Conservation (phyloP, 148 eudicot genomes). For the Heliosperma pusillum region DNA sequence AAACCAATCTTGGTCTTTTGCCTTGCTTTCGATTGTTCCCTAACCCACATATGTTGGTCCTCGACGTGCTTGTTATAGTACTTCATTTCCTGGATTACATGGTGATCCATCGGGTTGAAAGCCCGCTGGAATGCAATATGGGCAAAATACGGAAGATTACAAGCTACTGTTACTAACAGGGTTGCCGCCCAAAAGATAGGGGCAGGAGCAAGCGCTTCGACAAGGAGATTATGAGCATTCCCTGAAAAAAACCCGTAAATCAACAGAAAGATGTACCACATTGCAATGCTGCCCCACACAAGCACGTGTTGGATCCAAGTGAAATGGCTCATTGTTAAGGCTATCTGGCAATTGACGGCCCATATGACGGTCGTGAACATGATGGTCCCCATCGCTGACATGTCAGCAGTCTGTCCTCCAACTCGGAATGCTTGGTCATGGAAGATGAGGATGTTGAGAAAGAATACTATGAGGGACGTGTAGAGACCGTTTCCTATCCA, state of each 20-base stretch:
- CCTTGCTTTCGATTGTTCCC: conserved; percentile 64
- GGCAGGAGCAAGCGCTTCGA: conserved; percentile 71
- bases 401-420: conserved; percentile 68
- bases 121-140: conserved; percentile 64
- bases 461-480: conserved; percentile 62
- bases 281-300: conserved; percentile 65
- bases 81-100: conserved; percentile 81
- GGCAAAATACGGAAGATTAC: conserved; percentile 63
- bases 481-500: conserved; percentile 89
- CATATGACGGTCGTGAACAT: conserved; percentile 90
- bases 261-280: conserved; percentile 71
- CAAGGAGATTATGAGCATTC: conserved; percentile 44
- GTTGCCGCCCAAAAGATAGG: conserved; percentile 77
- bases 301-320: conserved; percentile 85
- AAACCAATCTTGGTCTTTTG: conserved; percentile 68
- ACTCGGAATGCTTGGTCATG: conserved; percentile 57
- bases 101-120: conserved; percentile 77
- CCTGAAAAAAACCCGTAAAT: conserved; percentile 64
- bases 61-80: conserved; percentile 67
- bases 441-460: conserved; percentile 63
- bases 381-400: conserved; percentile 63
- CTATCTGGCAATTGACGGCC: conserved; percentile 84
- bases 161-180: conserved; percentile 51
- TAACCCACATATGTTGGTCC: conserved; percentile 63
- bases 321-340: conserved; percentile 87